phyloP scores from a whole-genome alignment of 2,329 filamentous ascomycete species.

The Volutella citrinella region DNA sequence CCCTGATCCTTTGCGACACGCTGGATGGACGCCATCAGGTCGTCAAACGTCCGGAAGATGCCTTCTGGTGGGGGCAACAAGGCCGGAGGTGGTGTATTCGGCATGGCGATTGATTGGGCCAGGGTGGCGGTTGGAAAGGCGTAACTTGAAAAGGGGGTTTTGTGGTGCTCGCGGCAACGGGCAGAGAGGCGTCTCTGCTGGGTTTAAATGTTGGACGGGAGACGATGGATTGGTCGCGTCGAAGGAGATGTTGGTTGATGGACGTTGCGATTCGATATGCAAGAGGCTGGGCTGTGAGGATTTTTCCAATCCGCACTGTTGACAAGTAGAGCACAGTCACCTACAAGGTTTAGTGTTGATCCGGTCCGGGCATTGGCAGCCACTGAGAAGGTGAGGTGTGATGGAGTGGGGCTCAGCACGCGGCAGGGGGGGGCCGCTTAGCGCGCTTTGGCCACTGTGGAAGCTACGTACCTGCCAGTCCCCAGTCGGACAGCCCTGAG shows the following conservation, averaged over 20 bases:
- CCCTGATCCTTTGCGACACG: constrained; percentile 60
- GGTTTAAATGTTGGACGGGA: background rate
- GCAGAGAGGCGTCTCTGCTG: constrained; percentile 7
- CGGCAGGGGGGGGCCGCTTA: too few relatives aligned
- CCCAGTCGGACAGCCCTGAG: too few relatives aligned
- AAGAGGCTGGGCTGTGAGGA: constrained; percentile 37
- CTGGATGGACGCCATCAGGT: constrained; percentile 56
- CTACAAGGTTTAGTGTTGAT: constrained; percentile 40
- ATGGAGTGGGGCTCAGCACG: constrained; percentile 6
- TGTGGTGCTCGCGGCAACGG: constrained; percentile 10
- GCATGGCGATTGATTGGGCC: constrained; percentile 38
- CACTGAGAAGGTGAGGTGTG: constrained; percentile 26
- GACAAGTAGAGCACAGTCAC: constrained; percentile 23
- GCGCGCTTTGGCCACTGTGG: too few relatives aligned
- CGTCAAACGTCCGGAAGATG: constrained; percentile 58
- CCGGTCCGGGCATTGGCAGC: constrained; percentile 29
- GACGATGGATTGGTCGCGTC: too few relatives aligned
- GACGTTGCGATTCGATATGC: constrained; percentile 20
- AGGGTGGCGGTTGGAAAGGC: constrained; percentile 29
- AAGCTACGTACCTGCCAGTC: too few relatives aligned
- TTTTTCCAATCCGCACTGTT: constrained; percentile 44
- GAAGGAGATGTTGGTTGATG: constrained; percentile 20
- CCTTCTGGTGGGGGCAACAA: constrained; percentile 57
- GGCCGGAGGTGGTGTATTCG: constrained; percentile 44
- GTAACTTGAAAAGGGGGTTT: constrained; percentile 21